A percentile compares a stretch with the other conserved stretches of the same genome.
These are phyloP conservation scores for Fomes fomentarius DNA, from an alignment of 1,284 basidiomycete species.

Conservation along the genomic window DNA sequence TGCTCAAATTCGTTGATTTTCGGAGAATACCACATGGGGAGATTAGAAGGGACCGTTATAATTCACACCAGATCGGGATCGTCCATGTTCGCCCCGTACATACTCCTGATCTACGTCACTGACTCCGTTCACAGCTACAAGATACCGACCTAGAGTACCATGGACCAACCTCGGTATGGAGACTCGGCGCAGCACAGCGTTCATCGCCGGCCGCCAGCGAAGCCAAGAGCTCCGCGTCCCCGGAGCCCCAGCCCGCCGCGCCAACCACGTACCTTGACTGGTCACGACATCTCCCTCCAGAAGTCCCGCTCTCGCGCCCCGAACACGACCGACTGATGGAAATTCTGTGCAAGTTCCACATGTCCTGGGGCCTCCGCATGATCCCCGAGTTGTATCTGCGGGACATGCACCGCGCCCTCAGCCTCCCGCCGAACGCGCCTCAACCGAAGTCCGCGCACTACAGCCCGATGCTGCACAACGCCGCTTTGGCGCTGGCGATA, in stretches of 20 bases:
- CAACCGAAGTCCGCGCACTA: constrained; percentile 60
- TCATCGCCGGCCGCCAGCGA: constrained; percentile 21
- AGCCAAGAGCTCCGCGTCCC: constrained; percentile 18
- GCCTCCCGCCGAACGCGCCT: constrained; percentile 45
- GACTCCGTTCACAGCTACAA: constrained; percentile 29
- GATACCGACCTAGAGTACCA: constrained; percentile 38
- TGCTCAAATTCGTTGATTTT: too few species aligned
- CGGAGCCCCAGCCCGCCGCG: constrained; percentile 11
- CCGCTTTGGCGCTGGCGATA: constrained; percentile 60
- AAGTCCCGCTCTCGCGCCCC: constrained; percentile 45
- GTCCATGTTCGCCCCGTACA: not conserved
- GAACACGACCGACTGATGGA: constrained; percentile 62
- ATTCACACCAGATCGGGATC: too few species aligned
- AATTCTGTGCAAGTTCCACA: constrained; percentile 62
- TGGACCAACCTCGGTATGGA: constrained; percentile 41
- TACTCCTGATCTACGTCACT: not conserved
- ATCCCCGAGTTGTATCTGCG: constrained; percentile 55
- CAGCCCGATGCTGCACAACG: constrained; percentile 74
- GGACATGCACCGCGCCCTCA: constrained; percentile 60
- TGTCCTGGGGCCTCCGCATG: constrained; percentile 54
- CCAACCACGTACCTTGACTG: constrained; percentile 52
- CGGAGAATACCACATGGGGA: too few species aligned
- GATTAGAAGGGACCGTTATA: too few species aligned
- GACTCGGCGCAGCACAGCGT: constrained; percentile 33
- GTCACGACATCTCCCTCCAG: constrained; percentile 55